These are phyloP conservation scores for Irpex sp. DNA, from an alignment of 1,284 basidiomycete species.

Conservation along the genomic window DNA sequence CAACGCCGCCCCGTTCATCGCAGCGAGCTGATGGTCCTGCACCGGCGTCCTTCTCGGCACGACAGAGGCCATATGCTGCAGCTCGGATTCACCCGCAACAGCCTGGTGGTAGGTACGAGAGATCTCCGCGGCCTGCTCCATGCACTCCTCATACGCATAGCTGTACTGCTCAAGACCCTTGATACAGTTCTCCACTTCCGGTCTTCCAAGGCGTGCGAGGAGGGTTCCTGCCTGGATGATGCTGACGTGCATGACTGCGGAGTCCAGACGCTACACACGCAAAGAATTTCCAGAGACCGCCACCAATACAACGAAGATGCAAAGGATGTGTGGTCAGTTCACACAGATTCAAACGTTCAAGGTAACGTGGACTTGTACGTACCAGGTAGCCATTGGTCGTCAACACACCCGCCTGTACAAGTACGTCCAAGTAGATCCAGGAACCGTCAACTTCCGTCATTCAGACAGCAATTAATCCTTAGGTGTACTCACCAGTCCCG, in stretches of 20 bases:
- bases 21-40: neutral
- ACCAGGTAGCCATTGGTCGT: constrained; percentile 84
- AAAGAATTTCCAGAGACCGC: neutral
- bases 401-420: constrained; percentile 64
- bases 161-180: constrained; percentile 85
- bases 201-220: constrained; percentile 77
- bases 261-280: constrained; percentile 59
- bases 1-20: neutral
- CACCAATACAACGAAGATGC: neutral
- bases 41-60: constrained; percentile 12
- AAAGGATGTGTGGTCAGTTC: neutral
- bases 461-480: neutral
- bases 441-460: constrained; percentile 9
- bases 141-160: constrained; percentile 81
- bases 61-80: constrained; percentile 51
- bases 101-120: constrained; percentile 49
- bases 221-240: constrained; percentile 80
- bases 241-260: constrained; percentile 81
- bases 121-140: constrained; percentile 73
- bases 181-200: constrained; percentile 81
- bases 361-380: constrained; percentile 21
- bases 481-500: constrained; percentile 62
- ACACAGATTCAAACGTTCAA: constrained; percentile 5
- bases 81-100: constrained; percentile 43
- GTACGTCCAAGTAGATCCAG: neutral